Evolutionary conservation across 495 filamentous ascomycete genomes (phyloP), one percentile per base, ranked within the genome.

Genomic region (Paragyromitra xinjiangensis): DNA sequence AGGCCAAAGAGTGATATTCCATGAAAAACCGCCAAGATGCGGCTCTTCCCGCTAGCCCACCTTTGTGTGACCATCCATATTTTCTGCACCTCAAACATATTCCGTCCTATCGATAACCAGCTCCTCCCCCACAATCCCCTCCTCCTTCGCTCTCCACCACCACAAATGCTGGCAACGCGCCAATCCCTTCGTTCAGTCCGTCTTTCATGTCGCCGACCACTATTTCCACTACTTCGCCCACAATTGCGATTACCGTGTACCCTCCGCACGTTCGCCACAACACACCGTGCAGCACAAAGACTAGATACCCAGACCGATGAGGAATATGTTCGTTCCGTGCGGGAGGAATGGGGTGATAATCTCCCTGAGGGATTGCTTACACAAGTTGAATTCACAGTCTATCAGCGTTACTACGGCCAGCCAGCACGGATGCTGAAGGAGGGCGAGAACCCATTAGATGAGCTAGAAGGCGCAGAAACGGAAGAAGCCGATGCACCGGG

Each of bases 321-420:
- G 24, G 84, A 84, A 1, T 86, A 91, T 63, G 93, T 93, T 63
- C 89, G 90, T 29, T 83, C 88, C 59, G 90, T 94, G 24, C 87
- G 91, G 78, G 89, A 92, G 76, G 85, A 87, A 11, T 97, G 93
- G 83, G 92, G 94, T 53, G 89, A 95, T 77, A 89, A 86, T 1
- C 84, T 98, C 9, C 95, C 95, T 0, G 87, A 90, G n/a, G 90
- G 88, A 16, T 88, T 91, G 69, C 82, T 99, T 56, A 87, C 88
- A 16, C 85, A 87, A 4, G 86, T 90, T 39, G 94, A 97, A 81
- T 90, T 92, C 58, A 84, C 84, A 51, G 80, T 97, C 1, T 98
- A 97, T 81, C 90, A 91, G 70, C 87, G 93, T 71, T 84, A 97
- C 9, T 98, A 94, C 84, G 95, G 95, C 0, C 87, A 85, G 75